These are phyloP conservation scores for Lyophyllum semitale DNA, from an alignment of 768 basidiomycete genomes.

Conservation along the genomic window DNA sequence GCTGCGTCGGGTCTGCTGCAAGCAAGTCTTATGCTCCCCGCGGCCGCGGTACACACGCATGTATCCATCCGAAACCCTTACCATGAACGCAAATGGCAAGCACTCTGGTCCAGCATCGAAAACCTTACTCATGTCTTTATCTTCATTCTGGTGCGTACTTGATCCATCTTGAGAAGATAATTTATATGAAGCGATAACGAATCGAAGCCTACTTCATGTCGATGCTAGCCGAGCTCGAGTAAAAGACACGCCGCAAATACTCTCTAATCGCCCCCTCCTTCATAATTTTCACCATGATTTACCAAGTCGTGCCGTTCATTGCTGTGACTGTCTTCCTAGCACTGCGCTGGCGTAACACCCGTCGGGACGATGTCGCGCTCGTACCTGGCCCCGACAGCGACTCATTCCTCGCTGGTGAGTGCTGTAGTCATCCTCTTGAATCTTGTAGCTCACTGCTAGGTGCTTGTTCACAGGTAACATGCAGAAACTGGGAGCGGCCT, in stretches of 20 bases:
- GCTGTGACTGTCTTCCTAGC: not conserved
- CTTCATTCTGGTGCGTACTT: not conserved
- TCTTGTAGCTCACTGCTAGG: not conserved
- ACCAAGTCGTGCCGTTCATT: not conserved
- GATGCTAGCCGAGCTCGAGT: no score
- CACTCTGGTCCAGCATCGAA: not conserved
- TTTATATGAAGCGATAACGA: no score
- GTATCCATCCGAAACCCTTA: not conserved
- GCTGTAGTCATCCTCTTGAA: not conserved
- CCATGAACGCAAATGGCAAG: not conserved
- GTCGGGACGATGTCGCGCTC: conserved; percentile 3
- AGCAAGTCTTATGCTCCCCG: not conserved
- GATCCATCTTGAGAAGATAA: no score
- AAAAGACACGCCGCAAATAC: no score
- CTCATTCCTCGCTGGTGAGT: conserved; percentile 4
- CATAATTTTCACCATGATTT: not conserved
- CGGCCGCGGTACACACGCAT: not conserved
- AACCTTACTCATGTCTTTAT: not conserved
- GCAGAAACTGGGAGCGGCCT: conserved; percentile 1
- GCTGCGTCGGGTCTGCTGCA: not conserved
- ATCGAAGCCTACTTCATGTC: no score
- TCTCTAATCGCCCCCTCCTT: not conserved
- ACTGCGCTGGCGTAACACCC: not conserved
- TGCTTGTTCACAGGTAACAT: not conserved
- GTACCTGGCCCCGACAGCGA: conserved; percentile 4